A percentile compares a stretch with the other conserved stretches of the same genome.
Conservation (phyloP, 148 eudicot genomes). For the Diospyros kaki region DNA sequence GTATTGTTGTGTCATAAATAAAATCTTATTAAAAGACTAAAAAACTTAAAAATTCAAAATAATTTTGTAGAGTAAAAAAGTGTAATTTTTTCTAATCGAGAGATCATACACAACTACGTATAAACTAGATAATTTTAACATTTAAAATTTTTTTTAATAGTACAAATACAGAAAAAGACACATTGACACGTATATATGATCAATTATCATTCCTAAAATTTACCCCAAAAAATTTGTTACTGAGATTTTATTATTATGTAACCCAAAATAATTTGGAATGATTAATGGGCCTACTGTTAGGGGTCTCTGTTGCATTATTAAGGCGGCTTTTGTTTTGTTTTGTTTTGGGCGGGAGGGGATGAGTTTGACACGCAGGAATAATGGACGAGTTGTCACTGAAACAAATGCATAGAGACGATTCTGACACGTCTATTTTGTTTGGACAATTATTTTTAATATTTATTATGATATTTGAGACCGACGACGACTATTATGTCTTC, state of each 20-base stretch:
- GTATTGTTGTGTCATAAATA: too few species aligned
- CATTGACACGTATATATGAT: too few species aligned
- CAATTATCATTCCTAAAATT: too few species aligned
- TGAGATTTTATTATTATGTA: neutral
- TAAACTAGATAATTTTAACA: too few species aligned
- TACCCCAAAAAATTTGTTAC: neutral
- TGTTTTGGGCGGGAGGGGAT: neutral
- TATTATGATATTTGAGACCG: too few species aligned
- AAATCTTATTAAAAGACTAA: too few species aligned
- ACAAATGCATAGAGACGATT: constrained; percentile 1
- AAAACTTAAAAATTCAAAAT: too few species aligned
- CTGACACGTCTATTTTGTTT: neutral
- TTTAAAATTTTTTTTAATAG: accelerated
- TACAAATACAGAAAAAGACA: neutral
- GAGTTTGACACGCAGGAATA: neutral
- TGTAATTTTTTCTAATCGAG: too few species aligned
- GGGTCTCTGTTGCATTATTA: neutral
- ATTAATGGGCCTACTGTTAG: constrained; percentile 5
- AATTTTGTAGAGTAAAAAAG: too few species aligned
- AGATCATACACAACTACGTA: too few species aligned
- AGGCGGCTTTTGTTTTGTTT: neutral
- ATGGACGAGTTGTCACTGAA: too few species aligned
- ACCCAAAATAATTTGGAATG: neutral
- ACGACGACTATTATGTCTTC: too few species aligned
- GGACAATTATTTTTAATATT: neutral